Base-by-base conservation (phyloP, 1,139 yeast genomes). In the Debaryomycetaceae sp. region DNA sequence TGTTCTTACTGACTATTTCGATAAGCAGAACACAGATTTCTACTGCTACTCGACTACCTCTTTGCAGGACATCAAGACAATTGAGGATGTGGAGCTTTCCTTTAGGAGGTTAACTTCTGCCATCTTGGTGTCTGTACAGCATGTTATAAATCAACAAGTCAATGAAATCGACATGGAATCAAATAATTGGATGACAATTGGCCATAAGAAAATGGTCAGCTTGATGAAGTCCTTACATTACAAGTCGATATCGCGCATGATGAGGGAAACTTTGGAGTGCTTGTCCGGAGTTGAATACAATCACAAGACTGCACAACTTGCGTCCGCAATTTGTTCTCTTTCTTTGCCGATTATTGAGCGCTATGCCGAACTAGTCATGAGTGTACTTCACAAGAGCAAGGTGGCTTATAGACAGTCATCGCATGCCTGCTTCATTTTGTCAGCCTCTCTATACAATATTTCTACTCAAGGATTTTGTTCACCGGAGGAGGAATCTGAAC, bases 391-490 rank as follows among this genome's bases (percentile, higher is more conserved):
- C 20, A 78, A 74, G 49, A 56, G 71, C 8, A 70, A 75, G 47
- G 52, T 51, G 1, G 76, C 78, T 53, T 85, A 84, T 56, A 50
- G 65, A 27, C 74, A 76, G 35, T 67, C 80, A 11, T 73, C 87
- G 6, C 80, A 80, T 52, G 84, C 91, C 6, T 73, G 89, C 0
- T 85, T 70, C 56, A 70, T 79, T 36, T 66, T 91, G 43, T 59
- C 85, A n/a, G 66, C 75, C 4, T 60, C 82, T 9, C 71, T 93
- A 37, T 69, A 76, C 49, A 75, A 76, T 6, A 66, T 95, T 37
- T 82, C 96, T 0, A 80, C 80, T n/a, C 80, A 85, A 46, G 99
- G 99, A 0, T 91, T 91, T 76, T 95, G 99, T 60, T 80, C 95
- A 3, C 99, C 99, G 24, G 85, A 86, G 57, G 83, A 87, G 20